A percentile compares a stretch with the other conserved stretches of the same genome.
Conservation (phyloP, 208 protist species). For the Leishmania arabica region DNA sequence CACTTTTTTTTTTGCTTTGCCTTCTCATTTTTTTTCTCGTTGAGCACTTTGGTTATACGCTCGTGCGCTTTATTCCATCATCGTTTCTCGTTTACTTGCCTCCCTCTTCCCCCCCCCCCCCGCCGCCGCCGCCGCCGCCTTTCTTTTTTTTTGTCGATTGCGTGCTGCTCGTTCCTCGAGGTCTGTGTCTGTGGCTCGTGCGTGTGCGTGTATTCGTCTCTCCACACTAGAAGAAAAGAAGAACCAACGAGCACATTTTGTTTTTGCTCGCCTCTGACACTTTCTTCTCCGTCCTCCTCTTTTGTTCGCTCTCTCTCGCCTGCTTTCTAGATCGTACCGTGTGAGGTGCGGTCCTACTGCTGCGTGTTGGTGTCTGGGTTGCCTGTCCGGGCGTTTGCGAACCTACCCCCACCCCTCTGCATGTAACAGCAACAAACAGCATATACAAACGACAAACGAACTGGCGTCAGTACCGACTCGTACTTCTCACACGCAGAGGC, state of each 20-base stretch:
- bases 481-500: background rate
- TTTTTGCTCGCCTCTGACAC: background rate
- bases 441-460: background rate
- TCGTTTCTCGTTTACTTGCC: background rate
- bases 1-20: conserved; percentile 3
- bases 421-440: too few relatives aligned
- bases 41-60: background rate
- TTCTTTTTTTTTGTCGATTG: too few relatives aligned
- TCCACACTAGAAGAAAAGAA: background rate
- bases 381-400: background rate
- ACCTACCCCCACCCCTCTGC: background rate
- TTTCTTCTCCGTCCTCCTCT: background rate
- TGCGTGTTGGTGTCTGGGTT: background rate
- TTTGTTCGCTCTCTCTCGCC: background rate
- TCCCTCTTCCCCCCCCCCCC: background rate
- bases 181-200: background rate
- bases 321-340: background rate
- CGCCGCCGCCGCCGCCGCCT: too few relatives aligned
- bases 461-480: background rate
- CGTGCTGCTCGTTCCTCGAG: background rate
- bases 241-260: background rate
- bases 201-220: background rate
- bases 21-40: background rate
- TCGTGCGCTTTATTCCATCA: background rate
- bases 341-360: background rate